Conservation (phyloP, 768 basidiomycete species). For the Phanerochaete carnosa region DNA sequence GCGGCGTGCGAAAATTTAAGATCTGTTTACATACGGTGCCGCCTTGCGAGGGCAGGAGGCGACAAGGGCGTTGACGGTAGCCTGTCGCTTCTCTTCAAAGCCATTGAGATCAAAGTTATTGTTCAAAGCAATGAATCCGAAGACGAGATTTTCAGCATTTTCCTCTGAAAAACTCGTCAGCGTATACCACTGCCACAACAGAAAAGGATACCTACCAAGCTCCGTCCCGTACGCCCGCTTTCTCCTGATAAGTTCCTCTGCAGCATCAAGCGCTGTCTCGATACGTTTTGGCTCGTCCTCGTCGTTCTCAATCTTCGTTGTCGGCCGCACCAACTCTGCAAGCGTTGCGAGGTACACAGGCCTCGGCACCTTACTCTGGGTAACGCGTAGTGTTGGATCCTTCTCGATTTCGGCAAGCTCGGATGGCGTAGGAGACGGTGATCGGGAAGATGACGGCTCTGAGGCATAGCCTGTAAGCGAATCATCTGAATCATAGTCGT, state of each 20-base stretch:
- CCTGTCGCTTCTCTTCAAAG: slow-evolving; percentile 77
- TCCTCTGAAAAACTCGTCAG: slow-evolving; percentile 56
- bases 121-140: slow-evolving; percentile 69
- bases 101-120: slow-evolving; percentile 81
- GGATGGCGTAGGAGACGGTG: slow-evolving; percentile 75
- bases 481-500: slow-evolving; percentile 75
- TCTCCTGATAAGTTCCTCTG: slow-evolving; percentile 79
- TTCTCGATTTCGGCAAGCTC: slow-evolving; percentile 81
- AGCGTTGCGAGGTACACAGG: slow-evolving; percentile 93
- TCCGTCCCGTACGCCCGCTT: slow-evolving; percentile 87
- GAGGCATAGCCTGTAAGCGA: slow-evolving; percentile 77
- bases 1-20: neutral
- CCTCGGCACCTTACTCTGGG: slow-evolving; percentile 62
- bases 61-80: slow-evolving; percentile 74
- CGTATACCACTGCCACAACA: neutral
- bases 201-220: slow-evolving; percentile 54
- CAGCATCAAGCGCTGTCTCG: slow-evolving; percentile 76
- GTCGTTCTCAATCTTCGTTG: slow-evolving; percentile 44
- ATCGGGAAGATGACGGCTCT: slow-evolving; percentile 57
- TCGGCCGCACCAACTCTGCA: slow-evolving; percentile 67
- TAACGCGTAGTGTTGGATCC: slow-evolving; percentile 78
- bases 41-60: slow-evolving; percentile 73
- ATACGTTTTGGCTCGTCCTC: slow-evolving; percentile 71
- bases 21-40: slow-evolving; percentile 63
- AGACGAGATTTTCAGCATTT: slow-evolving; percentile 80